Evolutionary conservation across 1,284 basidiomycete genomes (phyloP).

Genomic region (Rhodotorula glutinis): DNA sequence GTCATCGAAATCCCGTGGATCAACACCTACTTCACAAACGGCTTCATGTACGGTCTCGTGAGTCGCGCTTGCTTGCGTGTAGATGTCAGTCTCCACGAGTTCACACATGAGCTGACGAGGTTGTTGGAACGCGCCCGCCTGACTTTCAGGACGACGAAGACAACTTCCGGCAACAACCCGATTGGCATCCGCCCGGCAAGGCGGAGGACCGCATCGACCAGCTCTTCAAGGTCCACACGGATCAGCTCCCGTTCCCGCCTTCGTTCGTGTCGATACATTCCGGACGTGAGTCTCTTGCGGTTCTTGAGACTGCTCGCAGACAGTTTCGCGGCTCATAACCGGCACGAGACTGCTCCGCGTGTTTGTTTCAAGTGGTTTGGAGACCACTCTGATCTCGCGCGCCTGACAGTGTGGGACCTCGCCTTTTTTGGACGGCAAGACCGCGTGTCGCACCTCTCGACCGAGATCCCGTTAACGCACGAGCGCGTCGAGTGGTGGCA

Average conservation of each 20-base stretch:
- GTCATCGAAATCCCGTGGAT: conserved; percentile 39
- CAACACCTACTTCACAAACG: conserved; percentile 39
- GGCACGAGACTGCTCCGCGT: no score
- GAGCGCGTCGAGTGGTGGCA: conserved; percentile 43
- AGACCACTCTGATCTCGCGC: neutral
- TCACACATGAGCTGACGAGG: no score
- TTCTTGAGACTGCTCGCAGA: no score
- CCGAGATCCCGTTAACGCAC: conserved; percentile 40
- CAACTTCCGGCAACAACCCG: conserved; percentile 41
- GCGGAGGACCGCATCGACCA: conserved; percentile 43
- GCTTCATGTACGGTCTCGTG: conserved; percentile 44
- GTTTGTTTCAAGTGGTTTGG: no score
- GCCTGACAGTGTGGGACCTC: conserved; percentile 43
- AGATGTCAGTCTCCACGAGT: no score
- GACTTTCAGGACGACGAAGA: conserved; percentile 42
- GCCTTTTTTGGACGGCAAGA: conserved; percentile 45
- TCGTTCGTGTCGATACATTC: conserved; percentile 43
- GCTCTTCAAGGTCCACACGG: conserved; percentile 42
- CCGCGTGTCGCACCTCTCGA: conserved; percentile 31
- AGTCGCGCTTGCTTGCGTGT: neutral
- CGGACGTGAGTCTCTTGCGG: conserved; percentile 30
- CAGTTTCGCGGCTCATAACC: no score
- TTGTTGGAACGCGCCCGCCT: neutral
- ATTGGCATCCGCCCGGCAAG: conserved; percentile 43
- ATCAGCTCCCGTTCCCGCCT: conserved; percentile 37